These are phyloP conservation scores for Tephrocybe sp. DNA, from an alignment of 768 basidiomycete genomes.

Conservation along the genomic window DNA sequence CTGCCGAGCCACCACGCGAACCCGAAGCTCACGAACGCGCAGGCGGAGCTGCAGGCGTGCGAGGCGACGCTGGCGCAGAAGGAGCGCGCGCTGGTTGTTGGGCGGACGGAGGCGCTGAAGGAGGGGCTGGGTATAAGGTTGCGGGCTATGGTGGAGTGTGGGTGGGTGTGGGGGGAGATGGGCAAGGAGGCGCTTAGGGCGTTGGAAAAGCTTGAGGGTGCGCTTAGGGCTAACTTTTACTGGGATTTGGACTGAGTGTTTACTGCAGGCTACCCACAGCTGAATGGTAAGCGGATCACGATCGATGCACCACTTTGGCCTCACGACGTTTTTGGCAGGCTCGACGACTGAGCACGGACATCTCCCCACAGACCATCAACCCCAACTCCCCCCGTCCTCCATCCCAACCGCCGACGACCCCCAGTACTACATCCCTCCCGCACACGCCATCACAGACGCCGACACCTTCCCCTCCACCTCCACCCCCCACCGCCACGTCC, in stretches of 20 bases:
- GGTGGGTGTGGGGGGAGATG: conserved; percentile 65
- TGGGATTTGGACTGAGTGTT: too few relatives aligned
- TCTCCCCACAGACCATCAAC: conserved; percentile 22
- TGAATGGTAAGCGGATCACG: too few relatives aligned
- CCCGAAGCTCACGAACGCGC: conserved; percentile 62
- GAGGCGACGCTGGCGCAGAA: conserved; percentile 71
- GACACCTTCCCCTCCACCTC: conserved; percentile 4
- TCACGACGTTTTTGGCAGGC: too few relatives aligned
- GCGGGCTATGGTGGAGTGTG: conserved; percentile 67
- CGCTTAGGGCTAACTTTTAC: neutral
- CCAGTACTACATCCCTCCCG: conserved; percentile 43
- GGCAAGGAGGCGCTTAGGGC: conserved; percentile 59
- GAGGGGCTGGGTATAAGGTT: conserved; percentile 65
- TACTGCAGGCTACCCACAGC: too few relatives aligned
- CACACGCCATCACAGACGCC: conserved; percentile 44
- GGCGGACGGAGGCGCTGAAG: conserved; percentile 54
- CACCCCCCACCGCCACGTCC: conserved; percentile 19
- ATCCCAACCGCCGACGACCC: too few relatives aligned
- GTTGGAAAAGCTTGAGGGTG: conserved; percentile 35
- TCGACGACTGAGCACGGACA: conserved; percentile 6
- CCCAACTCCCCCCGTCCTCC: too few relatives aligned
- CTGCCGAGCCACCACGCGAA: conserved; percentile 13
- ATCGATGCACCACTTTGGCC: too few relatives aligned
- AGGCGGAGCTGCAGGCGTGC: conserved; percentile 80
- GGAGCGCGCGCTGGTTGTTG: conserved; percentile 59